Evolutionary conservation across 140 eudicot species (phyloP).

Genomic region (Oenanthe javanica): DNA sequence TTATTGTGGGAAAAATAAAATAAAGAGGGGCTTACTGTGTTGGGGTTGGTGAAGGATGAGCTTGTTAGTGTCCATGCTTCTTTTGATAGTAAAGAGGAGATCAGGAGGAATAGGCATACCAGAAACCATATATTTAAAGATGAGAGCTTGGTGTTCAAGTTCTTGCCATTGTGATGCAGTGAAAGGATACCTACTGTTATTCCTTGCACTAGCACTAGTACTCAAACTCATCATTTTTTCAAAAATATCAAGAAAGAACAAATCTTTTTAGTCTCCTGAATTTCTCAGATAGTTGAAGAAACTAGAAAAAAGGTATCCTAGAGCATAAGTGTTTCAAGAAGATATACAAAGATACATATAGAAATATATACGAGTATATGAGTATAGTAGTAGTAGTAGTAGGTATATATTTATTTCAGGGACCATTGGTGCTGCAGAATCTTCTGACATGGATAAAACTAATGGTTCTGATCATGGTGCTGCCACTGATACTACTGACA

Average conservation of each 20-base stretch:
- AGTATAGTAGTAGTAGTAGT: slow-evolving; percentile 1
- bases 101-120: slow-evolving; percentile 87
- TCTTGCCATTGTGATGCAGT: slow-evolving; percentile 90
- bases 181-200: slow-evolving; percentile 54
- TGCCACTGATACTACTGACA: slow-evolving; percentile 15
- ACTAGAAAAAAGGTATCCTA: background rate
- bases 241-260: background rate
- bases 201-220: slow-evolving; percentile 13
- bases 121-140: slow-evolving; percentile 82
- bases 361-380: background rate
- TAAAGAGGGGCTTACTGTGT: slow-evolving; percentile 13
- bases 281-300: background rate
- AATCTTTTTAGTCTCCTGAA: background rate
- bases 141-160: slow-evolving; percentile 86
- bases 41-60: slow-evolving; percentile 64
- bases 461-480: slow-evolving; percentile 47
- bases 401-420: slow-evolving; percentile 42
- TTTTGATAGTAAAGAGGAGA: slow-evolving; percentile 72
- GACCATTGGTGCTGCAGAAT: slow-evolving; percentile 59
- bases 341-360: slow-evolving; percentile 5
- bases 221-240: slow-evolving; percentile 14
- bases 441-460: slow-evolving; percentile 57
- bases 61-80: slow-evolving; percentile 49
- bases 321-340: background rate
- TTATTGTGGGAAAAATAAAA: background rate